phyloP scores from a whole-genome alignment of 1,284 basidiomycete species.

The Sphaerobolus stellatus region DNA sequence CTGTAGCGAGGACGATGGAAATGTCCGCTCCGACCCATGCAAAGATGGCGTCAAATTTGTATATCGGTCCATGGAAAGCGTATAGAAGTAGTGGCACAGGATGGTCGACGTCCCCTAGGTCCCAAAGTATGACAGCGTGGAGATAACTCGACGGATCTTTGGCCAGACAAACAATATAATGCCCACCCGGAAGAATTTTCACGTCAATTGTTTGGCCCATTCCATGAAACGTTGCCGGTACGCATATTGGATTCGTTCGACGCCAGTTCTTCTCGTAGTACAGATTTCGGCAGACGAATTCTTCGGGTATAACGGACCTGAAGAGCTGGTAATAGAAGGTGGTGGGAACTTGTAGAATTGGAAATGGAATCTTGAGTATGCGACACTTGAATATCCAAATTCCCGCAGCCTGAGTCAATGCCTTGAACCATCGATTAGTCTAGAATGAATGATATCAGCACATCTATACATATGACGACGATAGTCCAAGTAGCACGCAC shows the following conservation, averaged over 20 bases:
- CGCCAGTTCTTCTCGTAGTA: constrained; percentile 62
- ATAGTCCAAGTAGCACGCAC: too few species aligned
- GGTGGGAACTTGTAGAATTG: constrained; percentile 60
- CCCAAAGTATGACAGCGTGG: constrained; percentile 54
- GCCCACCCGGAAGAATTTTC: constrained; percentile 65
- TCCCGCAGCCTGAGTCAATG: too few species aligned
- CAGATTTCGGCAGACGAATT: constrained; percentile 58
- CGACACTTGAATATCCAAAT: constrained; percentile 57
- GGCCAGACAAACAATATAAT: constrained; percentile 63
- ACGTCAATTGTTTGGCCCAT: constrained; percentile 34
- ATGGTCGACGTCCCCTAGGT: constrained; percentile 51
- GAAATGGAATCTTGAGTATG: constrained; percentile 52
- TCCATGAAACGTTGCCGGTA: not conserved
- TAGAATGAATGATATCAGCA: too few species aligned
- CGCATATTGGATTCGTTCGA: not conserved
- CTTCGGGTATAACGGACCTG: constrained; percentile 60
- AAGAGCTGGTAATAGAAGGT: constrained; percentile 42
- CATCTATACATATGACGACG: too few species aligned
- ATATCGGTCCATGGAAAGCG: not conserved
- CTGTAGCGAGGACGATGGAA: not conserved
- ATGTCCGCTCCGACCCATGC: not conserved
- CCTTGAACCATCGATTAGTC: too few species aligned
- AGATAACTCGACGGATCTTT: constrained; percentile 41
- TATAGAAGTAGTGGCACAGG: constrained; percentile 23
- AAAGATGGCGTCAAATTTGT: constrained; percentile 4